Percentiles rank a stretch among this genome's conserved stretches.
These are phyloP conservation scores for Sporothrix euskadiensis DNA, from an alignment of 2,329 filamentous ascomycete genomes.

Conservation along the genomic window DNA sequence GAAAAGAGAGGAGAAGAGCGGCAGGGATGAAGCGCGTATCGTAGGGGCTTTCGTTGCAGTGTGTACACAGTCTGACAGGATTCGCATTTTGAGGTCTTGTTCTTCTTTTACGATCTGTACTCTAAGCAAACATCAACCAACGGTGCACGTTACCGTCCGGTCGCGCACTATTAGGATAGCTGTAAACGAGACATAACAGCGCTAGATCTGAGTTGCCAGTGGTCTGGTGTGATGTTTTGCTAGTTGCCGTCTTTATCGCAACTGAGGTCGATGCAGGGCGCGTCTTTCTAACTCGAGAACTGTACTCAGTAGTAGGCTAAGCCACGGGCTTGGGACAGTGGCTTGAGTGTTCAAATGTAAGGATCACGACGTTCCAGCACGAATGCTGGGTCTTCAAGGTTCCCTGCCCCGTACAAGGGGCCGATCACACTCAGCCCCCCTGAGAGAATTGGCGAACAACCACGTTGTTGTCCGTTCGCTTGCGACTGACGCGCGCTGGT, in stretches of 20 bases:
- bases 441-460: not conserved
- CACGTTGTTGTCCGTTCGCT: not conserved
- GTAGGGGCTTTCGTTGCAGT: not conserved
- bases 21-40: not conserved
- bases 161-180: not conserved
- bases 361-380: not conserved
- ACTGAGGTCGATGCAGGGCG: not conserved
- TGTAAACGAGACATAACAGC: not conserved
- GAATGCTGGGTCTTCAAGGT: not conserved
- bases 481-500: not conserved
- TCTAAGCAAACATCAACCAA: not conserved
- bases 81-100: not conserved
- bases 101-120: not conserved
- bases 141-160: not conserved
- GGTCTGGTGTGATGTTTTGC: not conserved
- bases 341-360: not conserved
- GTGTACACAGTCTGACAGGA: too few species aligned
- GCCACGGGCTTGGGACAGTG: not conserved
- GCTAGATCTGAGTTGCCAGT: not conserved
- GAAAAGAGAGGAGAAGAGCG: not conserved
- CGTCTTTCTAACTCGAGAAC: not conserved
- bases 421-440: slow-evolving; percentile 3
- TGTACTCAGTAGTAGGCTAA: not conserved
- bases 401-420: not conserved
- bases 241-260: not conserved